These are phyloP conservation scores for Dothistroma septosporum DNA, from an alignment of 2,329 filamentous ascomycete species.

Conservation along the genomic window DNA sequence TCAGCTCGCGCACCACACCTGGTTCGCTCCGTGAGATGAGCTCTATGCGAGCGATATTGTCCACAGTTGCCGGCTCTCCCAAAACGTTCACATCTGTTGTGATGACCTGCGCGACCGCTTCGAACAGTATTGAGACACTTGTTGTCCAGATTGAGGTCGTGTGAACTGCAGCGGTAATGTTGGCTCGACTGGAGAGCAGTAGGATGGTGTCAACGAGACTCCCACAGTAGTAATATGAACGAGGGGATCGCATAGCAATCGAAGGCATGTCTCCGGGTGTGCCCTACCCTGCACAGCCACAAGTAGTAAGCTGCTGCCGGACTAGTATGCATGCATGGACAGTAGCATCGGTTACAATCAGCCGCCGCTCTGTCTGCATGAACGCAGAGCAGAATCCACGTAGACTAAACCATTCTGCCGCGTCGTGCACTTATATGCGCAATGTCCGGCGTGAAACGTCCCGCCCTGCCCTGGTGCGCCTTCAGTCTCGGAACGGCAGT, in stretches of 20 bases:
- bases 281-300: not conserved
- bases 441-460: too few species aligned
- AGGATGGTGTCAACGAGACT: not conserved
- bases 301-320: not conserved
- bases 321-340: not conserved
- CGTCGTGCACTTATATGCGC: too few species aligned
- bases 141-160: too few species aligned
- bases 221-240: not conserved
- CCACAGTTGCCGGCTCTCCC: not conserved
- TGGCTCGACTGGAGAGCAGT: not conserved
- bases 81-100: too few species aligned
- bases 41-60: not conserved
- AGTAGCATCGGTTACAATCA: not conserved
- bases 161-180: not conserved
- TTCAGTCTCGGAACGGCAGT: too few species aligned
- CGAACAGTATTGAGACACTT: too few species aligned
- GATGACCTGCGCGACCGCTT: too few species aligned
- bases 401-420: too few species aligned
- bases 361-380: too few species aligned
- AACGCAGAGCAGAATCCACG: too few species aligned
- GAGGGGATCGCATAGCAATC: not conserved
- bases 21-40: not conserved
- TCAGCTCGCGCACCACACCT: not conserved
- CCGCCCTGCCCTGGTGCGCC: too few species aligned
- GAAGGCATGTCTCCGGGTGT: not conserved